These are phyloP conservation scores for Euphorbia tirucalli DNA, from an alignment of 345 rosid species.

Conservation along the genomic window DNA sequence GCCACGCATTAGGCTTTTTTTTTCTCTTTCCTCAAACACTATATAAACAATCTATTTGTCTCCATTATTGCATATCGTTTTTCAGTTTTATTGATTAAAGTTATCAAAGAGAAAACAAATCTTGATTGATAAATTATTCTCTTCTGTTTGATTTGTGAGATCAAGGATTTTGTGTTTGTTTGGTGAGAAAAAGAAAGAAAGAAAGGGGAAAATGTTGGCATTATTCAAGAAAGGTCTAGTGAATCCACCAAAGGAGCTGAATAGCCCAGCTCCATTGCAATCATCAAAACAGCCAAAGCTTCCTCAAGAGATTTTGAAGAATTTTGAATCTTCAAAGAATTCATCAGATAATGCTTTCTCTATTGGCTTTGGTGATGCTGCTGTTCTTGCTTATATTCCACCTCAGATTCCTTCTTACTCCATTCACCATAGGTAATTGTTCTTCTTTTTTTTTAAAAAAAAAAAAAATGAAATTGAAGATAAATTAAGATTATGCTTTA, in stretches of 20 bases:
- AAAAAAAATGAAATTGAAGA: too few species aligned
- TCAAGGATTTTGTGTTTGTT: background rate
- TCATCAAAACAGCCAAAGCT: conserved; percentile 49
- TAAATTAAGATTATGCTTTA: too few species aligned
- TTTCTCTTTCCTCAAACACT: background rate
- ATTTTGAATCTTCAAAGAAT: conserved; percentile 54
- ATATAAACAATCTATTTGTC: conserved; percentile 1
- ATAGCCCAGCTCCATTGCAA: conserved; percentile 68
- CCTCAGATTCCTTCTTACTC: conserved; percentile 35
- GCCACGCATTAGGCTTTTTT: conserved; percentile 24
- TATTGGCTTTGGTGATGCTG: conserved; percentile 63
- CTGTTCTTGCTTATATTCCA: conserved; percentile 59
- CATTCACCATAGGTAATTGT: conserved; percentile 48
- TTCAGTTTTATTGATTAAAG: too few species aligned
- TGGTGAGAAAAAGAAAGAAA: background rate
- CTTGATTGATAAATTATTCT: too few species aligned
- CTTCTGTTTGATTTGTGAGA: too few species aligned
- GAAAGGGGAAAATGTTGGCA: conserved; percentile 97
- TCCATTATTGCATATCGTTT: too few species aligned
- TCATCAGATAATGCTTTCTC: conserved; percentile 52
- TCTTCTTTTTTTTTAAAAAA: background rate
- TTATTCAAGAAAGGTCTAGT: conserved; percentile 73
- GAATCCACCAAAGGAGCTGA: conserved; percentile 87
- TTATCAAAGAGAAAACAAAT: too few species aligned
- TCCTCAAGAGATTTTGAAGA: conserved; percentile 61